phyloP scores from a whole-genome alignment of 73 alveolate species.

The Uronychia setigera region DNA sequence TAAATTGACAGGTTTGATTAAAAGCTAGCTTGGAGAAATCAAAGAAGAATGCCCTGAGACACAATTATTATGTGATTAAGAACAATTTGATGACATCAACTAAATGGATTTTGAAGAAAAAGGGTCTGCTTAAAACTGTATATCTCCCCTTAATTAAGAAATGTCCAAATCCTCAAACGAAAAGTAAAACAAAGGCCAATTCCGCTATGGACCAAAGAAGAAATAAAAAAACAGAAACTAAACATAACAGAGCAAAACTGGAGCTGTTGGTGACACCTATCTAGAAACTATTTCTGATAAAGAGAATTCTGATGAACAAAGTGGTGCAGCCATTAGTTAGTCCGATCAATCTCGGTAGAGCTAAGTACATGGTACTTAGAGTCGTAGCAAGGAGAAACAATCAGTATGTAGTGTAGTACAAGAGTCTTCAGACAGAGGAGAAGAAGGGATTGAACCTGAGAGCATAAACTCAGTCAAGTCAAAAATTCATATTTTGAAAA shows the following conservation, averaged over 20 bases:
- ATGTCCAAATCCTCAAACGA: too few relatives aligned
- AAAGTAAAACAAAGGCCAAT: neutral
- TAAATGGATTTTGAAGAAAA: neutral
- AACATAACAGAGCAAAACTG: neutral
- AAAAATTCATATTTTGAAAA: too few relatives aligned
- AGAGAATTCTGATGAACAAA: neutral
- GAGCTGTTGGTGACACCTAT: too few relatives aligned
- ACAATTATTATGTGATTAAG: neutral
- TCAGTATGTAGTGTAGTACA: too few relatives aligned
- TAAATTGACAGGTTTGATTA: neutral
- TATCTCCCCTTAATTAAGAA: neutral
- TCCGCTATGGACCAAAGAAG: neutral
- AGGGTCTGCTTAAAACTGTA: too few relatives aligned
- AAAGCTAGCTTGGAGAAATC: neutral
- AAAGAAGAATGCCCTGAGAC: neutral
- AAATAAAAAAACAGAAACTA: neutral
- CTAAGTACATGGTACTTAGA: too few relatives aligned
- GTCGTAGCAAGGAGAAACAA: too few relatives aligned
- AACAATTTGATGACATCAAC: neutral
- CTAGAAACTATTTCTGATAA: neutral
- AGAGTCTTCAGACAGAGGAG: too few relatives aligned
- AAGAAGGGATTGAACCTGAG: too few relatives aligned
- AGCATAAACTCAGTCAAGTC: too few relatives aligned
- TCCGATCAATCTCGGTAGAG: too few relatives aligned
- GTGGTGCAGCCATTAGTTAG: too few relatives aligned